A percentile compares a stretch with the other conserved stretches of the same genome.
Conservation (phyloP, 768 basidiomycete species). For the Tubosaeta brunneosetosa region DNA sequence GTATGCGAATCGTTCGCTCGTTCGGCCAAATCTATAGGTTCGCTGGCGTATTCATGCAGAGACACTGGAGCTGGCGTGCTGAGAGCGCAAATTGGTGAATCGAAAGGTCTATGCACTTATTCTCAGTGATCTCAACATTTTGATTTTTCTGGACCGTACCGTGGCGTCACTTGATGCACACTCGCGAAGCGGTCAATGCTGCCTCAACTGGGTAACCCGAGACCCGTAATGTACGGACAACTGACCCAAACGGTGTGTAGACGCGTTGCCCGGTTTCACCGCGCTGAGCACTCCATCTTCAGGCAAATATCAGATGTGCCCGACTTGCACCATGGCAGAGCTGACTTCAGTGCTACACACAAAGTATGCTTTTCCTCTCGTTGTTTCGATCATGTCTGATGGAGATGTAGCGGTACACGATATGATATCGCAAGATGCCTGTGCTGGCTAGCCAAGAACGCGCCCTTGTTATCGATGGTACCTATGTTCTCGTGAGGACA, state of each 20-base stretch:
- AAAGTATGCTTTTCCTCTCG: conserved; percentile 46
- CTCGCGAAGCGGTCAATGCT: conserved; percentile 76
- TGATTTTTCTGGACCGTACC: conserved; percentile 89
- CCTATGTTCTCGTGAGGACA: conserved; percentile 75
- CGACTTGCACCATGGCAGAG: conserved; percentile 51
- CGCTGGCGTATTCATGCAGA: conserved; percentile 95
- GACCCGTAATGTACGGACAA: conserved; percentile 63
- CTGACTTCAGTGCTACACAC: conserved; percentile 82
- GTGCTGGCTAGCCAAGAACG: conserved; percentile 92
- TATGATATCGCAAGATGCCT: conserved; percentile 84
- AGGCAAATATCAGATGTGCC: conserved; percentile 72
- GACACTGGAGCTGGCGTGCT: conserved; percentile 80
- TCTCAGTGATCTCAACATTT: conserved; percentile 53
- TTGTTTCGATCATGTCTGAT: neutral
- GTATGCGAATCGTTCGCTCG: conserved; percentile 43
- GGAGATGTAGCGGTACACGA: conserved; percentile 71
- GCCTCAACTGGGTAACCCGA: conserved; percentile 61
- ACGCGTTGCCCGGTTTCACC: neutral
- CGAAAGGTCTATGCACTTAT: conserved; percentile 83
- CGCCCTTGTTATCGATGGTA: conserved; percentile 89
- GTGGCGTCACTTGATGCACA: conserved; percentile 78
- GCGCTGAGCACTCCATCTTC: conserved; percentile 63
- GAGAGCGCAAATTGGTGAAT: conserved; percentile 58
- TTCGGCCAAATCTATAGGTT: conserved; percentile 40
- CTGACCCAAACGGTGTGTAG: conserved; percentile 73